phyloP scores from a whole-genome alignment of 768 basidiomycete species.

The Lactifluus hygrophoroides region DNA sequence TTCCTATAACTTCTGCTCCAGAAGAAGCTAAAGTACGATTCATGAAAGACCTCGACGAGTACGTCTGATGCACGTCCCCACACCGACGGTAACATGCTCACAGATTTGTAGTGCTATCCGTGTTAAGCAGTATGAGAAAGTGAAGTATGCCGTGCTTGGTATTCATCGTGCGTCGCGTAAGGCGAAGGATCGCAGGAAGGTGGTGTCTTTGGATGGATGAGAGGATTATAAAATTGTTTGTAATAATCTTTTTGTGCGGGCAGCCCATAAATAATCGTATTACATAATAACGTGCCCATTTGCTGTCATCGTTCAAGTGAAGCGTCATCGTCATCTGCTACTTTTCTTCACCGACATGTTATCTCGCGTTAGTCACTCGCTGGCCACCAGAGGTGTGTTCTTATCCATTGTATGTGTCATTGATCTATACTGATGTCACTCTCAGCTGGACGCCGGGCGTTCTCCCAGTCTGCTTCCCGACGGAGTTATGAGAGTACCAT shows the following conservation, averaged over 20 bases:
- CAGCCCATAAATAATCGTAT: neutral
- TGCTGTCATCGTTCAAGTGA: neutral
- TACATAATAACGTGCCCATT: neutral
- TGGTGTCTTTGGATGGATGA: slow-evolving; percentile 31
- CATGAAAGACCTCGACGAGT: slow-evolving; percentile 68
- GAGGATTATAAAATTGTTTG: slow-evolving; percentile 20
- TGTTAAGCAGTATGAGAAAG: slow-evolving; percentile 61
- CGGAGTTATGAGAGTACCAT: slow-evolving; percentile 83
- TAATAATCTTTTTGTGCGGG: slow-evolving; percentile 7
- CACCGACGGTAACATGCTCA: slow-evolving; percentile 11
- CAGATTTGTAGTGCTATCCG: slow-evolving; percentile 49
- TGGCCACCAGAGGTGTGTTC: slow-evolving; percentile 43
- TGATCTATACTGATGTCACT: neutral
- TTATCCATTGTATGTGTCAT: neutral
- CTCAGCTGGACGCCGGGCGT: slow-evolving; percentile 64
- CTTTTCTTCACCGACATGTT: slow-evolving; percentile 38
- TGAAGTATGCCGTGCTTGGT: slow-evolving; percentile 66
- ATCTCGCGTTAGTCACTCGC: slow-evolving; percentile 50
- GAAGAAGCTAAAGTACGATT: slow-evolving; percentile 63
- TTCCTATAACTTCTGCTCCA: slow-evolving; percentile 54
- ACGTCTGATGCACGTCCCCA: slow-evolving; percentile 27
- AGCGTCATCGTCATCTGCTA: neutral
- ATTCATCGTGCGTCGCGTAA: slow-evolving; percentile 71
- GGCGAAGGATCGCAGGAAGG: slow-evolving; percentile 52
- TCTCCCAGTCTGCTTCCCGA: slow-evolving; percentile 69